Base-by-base conservation (phyloP, 805 yeast genomes). In the Metschnikowia baotianmanensis region DNA sequence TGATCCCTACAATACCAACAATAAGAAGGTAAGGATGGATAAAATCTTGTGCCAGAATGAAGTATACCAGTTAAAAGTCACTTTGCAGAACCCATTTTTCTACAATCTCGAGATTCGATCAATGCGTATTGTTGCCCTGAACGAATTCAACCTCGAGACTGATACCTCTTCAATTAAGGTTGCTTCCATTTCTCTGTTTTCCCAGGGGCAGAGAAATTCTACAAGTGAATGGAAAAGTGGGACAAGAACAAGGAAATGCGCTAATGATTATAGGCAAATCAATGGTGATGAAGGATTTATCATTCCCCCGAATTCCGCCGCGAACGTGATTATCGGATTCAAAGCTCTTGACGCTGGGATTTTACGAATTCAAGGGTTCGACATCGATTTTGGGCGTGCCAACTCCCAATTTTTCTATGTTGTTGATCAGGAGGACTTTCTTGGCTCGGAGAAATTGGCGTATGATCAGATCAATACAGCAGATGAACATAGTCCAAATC, bases 71-170 rank as follows among this genome's bases (percentile, higher is more conserved):
- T 65, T 85, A 13, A 57, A 66, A 5, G 63, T 86, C 2, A 63
- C 69, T 3, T 53, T 90, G 7, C 89, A 84, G 55, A 91, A 91
- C 57, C 96, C 96, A 7, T 87, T 79, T 62, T 76, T 77, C 5
- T 87, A 86, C 59, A 87, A 83, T 30, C 64, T 90, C 11, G 81
- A 77, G 27, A 63, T 90, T 5, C 66, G 69, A 15, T 73, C 73
- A 22, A 55, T 83, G 3, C 53, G 63, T 27, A 61, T 83, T 2
- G 61, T 59, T 1, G 53, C 66, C 3, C 63, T 57, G 10, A 59
- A 58, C 6, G 53, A 41, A 5, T 57, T 56, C 4, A 40, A 53
- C n/a, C 55, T 65, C 1, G 61, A 64, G 30, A 67, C 70, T 1
- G 16, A 35, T 13, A 18, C 27, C 3, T 24, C 31, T 6, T 18